Base-by-base conservation (phyloP, 2,329 filamentous ascomycete species). In the Penicillium sp. region DNA sequence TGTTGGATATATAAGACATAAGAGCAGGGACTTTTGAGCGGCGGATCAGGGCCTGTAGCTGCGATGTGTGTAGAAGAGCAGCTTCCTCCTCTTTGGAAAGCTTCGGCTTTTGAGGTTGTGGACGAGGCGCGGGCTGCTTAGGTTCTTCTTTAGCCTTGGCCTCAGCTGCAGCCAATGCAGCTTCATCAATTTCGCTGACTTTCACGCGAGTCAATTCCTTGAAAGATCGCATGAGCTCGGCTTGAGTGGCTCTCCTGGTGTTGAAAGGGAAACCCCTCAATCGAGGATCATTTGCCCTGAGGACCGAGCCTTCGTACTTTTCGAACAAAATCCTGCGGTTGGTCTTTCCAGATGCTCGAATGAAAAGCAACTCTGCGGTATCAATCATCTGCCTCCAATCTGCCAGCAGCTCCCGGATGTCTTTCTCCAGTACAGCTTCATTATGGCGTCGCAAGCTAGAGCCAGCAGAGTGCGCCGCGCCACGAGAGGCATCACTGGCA, bases 191-290 rank as follows among this genome's bases (percentile, higher is more conserved):
- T 45, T 85, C 82, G 32, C 79, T 80, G 31, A 95, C 75, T 64
- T 98, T 95, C 11, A 95, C 75, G 11, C 92, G 75, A 0, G 92
- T 98, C 20, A 98, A 74, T 67, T 98, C 92, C 45, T 94, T 84
- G 55, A 95, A 98, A 1, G 84, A 84, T 26, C 90, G 79, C 84
- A 96, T 92, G 0, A 98, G 79, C 63, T 98, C 92, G 32, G 84
- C 85, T 57, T 96, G 89, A 0, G 92, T 98, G 0, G 92, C 87
- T 40, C 92, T 75, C 9, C 88, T 77, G 6, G 92, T 98, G 61
- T 77, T 95, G 62, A 98, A 98, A 0, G 92, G 92, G 47, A 98
- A 95, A 0, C 85, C 83, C 39, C 92, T 76, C 54, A 95, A 74
- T 23, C 92, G 75, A 1, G 80, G 71, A 56, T 98, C 92, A 44